A percentile compares a stretch with the other conserved stretches of the same genome.
These are phyloP conservation scores for Suaeda aralocaspica DNA, from an alignment of 148 eudicot species.

Conservation along the genomic window DNA sequence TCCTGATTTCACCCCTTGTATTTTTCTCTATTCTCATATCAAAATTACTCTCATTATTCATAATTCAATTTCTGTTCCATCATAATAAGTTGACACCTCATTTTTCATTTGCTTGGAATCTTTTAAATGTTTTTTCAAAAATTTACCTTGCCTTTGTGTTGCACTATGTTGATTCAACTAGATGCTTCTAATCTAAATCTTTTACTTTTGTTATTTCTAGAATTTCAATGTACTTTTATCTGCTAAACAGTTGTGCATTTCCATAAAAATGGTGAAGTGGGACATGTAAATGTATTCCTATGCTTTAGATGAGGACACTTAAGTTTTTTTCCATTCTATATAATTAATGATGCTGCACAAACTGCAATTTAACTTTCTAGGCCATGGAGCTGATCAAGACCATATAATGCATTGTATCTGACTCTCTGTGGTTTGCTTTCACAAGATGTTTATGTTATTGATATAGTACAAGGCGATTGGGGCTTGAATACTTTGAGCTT, in stretches of 20 bases:
- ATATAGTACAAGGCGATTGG: neutral
- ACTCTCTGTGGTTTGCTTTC: too few species aligned
- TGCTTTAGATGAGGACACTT: neutral
- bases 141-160: neutral
- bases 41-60: neutral
- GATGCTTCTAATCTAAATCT: neutral
- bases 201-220: too few species aligned
- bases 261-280: neutral
- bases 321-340: neutral
- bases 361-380: neutral
- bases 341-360: neutral
- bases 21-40: neutral
- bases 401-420: neutral
- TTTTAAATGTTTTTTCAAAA: neutral
- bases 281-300: neutral
- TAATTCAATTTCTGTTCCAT: neutral
- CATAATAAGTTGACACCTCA: neutral
- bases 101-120: neutral
- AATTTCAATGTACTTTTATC: too few species aligned
- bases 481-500: neutral
- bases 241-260: too few species aligned
- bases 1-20: neutral
- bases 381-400: neutral
- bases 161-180: neutral
- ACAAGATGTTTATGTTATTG: neutral